Conservation (phyloP, 2,329 filamentous ascomycete species). For the Pseudogymnoascus sp. region DNA sequence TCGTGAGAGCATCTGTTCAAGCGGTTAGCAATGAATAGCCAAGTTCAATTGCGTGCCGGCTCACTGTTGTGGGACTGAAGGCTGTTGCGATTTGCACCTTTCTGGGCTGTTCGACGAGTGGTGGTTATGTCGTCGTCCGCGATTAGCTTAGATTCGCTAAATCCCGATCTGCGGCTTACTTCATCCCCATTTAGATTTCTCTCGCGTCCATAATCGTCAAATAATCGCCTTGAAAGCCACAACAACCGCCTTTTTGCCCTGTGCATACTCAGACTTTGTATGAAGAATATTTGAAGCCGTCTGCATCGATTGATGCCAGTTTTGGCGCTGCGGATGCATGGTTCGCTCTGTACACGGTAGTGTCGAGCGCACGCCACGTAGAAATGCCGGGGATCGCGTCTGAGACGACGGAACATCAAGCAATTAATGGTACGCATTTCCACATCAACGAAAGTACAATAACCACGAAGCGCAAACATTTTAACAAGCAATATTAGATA, state of each 20-base stretch:
- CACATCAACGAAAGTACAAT: slow-evolving; percentile 5
- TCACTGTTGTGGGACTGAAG: slow-evolving; percentile 9
- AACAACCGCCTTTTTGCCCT: slow-evolving; percentile 36
- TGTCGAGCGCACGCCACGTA: slow-evolving; percentile 23
- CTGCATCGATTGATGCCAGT: slow-evolving; percentile 43
- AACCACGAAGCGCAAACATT: neutral
- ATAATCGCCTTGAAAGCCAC: slow-evolving; percentile 13
- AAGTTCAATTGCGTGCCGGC: neutral
- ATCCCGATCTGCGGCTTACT: slow-evolving; percentile 11
- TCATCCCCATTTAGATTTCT: slow-evolving; percentile 11
- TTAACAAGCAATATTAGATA: slow-evolving; percentile 15
- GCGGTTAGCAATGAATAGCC: neutral
- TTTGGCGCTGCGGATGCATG: slow-evolving; percentile 49
- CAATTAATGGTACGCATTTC: slow-evolving; percentile 19
- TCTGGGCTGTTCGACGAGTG: slow-evolving; percentile 16
- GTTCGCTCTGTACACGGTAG: slow-evolving; percentile 46
- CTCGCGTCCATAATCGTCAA: slow-evolving; percentile 4
- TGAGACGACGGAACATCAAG: slow-evolving; percentile 25
- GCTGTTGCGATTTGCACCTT: slow-evolving; percentile 7
- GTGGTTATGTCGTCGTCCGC: slow-evolving; percentile 46
- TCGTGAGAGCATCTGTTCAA: slow-evolving; percentile 33
- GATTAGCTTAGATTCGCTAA: slow-evolving; percentile 27
- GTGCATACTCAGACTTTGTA: slow-evolving; percentile 47
- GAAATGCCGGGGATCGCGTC: slow-evolving; percentile 30
- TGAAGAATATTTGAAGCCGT: slow-evolving; percentile 39